Evolutionary conservation across 1,139 yeast genomes (phyloP), one percentile per base, ranked within the genome.

Genomic region (Debaryomyces subglobosus): DNA sequence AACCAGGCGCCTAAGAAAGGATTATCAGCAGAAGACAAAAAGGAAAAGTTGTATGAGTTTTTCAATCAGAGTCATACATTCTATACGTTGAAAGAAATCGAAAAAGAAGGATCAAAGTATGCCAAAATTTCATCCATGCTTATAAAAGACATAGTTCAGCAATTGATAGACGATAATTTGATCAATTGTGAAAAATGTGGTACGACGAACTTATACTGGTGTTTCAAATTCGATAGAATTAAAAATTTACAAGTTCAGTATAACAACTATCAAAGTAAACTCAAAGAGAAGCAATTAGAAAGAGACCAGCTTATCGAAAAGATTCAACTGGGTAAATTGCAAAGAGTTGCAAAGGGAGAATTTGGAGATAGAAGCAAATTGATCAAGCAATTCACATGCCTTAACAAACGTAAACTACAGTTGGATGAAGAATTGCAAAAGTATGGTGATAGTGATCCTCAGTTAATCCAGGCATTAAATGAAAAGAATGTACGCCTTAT

Each of bases 101-200:
- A 82, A 57, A 64, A 74, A 13, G 57, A 63, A 24, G 81, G 73
- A 4, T 71, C 78, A 8, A 79, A 77, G 58, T 65, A 56, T 39
- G 69, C 74, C 0, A 82, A 82, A 0, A 68, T 76, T 12, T 69
- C 77, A 13, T 59, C 79, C 0, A 79, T 79, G 79, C 75, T 76
- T 48, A 76, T 79, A 44, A 81, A 81, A 53, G 82, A 76, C 10
- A 54, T 80, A 5, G 60, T 81, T 9, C 75, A 74, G 44, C 58
- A 61, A 12, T 65, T 81, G 50, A 62, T 79, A 5, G 83, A 79
- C 53, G 81, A 77, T 37, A 70, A 69, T 0, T 57, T 79, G 34
- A 69, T 82, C 6, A 72, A 72, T 40, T 70, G 72, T 38, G 83
- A 79, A 51, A 81, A 80, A 61, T 78, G 84, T 57, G 86, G 86